Evolutionary conservation across 495 filamentous ascomycete species (phyloP), one percentile per base, ranked within the genome.

Genomic region (Hypoxylon fragiforme): DNA sequence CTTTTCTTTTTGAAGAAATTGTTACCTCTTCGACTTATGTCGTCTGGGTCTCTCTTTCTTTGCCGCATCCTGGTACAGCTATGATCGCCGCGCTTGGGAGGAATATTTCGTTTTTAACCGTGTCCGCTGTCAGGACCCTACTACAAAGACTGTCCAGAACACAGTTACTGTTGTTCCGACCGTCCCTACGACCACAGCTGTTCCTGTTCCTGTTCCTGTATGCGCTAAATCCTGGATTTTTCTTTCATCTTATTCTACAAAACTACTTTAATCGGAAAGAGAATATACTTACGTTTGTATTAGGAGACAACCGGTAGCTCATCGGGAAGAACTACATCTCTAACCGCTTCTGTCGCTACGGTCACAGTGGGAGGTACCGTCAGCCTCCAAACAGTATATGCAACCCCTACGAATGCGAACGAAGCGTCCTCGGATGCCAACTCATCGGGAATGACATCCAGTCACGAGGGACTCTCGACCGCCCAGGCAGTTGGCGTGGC

Each of bases 401-500:
- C 12, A 13, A 13, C 31, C 3, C 31, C 16, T 26, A 48, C 50
- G 8, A 18, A 13, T 14, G 19, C 35, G 11, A 31, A 15, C n/a
- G 14, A 15, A 2, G 14, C 36, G 11, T 32, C 35, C n/a, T 37
- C 64, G 0, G 67, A 61, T 20, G 52, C 48, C 6, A 34, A 55
- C 26, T 50, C 54, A 7, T 32, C 38, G n/a, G 55, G 39, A 13
- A 16, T 50, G 21, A 20, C 31, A 8, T 3, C 61, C 1, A 60
- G 26, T 14, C 47, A 56, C 8, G 50, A 57, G 18, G 70, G 72
- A 0, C 69, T 74, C 3, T 44, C 60, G 3, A 56, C 62, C 0
- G 76, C 70, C 7, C 64, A 68, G 3, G 65, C 67, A 8, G 76
- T 63, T 15, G 76, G 76, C 13, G 72, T 78, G 3, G 74, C 62